Evolutionary conservation across 2,329 filamentous ascomycete species (phyloP).

Genomic region (Fusarium sp.): DNA sequence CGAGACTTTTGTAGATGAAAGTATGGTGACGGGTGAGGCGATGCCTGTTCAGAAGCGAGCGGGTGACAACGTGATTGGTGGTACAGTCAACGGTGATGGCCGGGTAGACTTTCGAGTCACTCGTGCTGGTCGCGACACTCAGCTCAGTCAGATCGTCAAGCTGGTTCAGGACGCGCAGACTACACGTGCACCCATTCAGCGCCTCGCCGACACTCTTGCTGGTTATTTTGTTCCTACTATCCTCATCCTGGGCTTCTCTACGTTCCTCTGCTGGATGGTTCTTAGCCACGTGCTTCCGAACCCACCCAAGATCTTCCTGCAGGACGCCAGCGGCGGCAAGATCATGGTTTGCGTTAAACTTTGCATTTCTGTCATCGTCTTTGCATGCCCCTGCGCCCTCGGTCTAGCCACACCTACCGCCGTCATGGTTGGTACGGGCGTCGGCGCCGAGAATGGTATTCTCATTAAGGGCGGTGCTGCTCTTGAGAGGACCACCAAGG

Average conservation of each 20-base stretch:
- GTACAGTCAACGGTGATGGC: constrained; percentile 95
- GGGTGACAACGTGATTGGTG: constrained; percentile 85
- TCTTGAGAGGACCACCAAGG: constrained; percentile 89
- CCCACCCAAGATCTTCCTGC: constrained; percentile 90
- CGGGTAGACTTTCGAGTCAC: constrained; percentile 94
- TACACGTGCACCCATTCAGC: constrained; percentile 92
- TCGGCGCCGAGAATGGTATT: constrained; percentile 95
- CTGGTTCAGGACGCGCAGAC: constrained; percentile 99
- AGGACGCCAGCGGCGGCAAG: constrained; percentile 86
- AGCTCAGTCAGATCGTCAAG: constrained; percentile 97
- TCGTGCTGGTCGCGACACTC: constrained; percentile 92
- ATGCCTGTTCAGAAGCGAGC: constrained; percentile 94
- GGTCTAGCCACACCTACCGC: constrained; percentile 96
- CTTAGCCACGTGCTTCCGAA: constrained; percentile 87
- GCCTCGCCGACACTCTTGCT: constrained; percentile 89
- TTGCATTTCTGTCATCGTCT: constrained; percentile 98
- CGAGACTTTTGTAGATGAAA: constrained; percentile 95
- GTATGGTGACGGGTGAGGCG: constrained; percentile 98
- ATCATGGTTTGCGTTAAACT: constrained; percentile 98
- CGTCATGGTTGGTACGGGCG: constrained; percentile 98
- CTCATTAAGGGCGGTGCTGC: constrained; percentile 97
- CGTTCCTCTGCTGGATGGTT: constrained; percentile 94
- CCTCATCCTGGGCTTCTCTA: constrained; percentile 84
- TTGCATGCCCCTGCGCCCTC: constrained; percentile 97
- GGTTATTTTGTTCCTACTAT: constrained; percentile 96